A percentile compares a stretch with the other conserved stretches of the same genome.
These are phyloP conservation scores for Phytophthora hybrid DNA, from an alignment of 352 stramenopile genomes.

Conservation along the genomic window DNA sequence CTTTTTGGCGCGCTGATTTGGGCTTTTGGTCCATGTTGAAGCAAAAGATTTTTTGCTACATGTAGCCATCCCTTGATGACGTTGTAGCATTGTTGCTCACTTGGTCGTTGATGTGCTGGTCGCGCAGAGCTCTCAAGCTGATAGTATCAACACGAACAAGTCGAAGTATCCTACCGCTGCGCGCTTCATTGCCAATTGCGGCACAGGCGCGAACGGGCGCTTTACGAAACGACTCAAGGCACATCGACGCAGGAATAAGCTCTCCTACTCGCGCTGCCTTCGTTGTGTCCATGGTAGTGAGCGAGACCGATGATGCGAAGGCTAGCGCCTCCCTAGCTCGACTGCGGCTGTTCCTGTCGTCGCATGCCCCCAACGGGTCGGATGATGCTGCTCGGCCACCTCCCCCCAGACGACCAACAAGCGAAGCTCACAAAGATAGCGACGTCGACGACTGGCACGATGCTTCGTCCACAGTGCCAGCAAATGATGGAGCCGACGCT, in stretches of 20 bases:
- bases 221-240: constrained; percentile 29
- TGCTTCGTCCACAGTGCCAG: background rate
- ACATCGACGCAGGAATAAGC: constrained; percentile 23
- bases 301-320: constrained; percentile 31
- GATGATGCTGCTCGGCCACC: constrained; percentile 8
- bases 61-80: background rate
- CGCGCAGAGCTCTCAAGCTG: no score
- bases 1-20: constrained; percentile 5
- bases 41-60: constrained; percentile 8
- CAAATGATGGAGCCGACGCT: background rate
- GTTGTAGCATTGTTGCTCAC: constrained; percentile 3
- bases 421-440: background rate
- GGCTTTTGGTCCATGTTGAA: constrained; percentile 12
- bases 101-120: background rate
- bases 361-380: constrained; percentile 40
- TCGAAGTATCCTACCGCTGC: no score
- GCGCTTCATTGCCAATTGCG: background rate
- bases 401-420: constrained; percentile 9
- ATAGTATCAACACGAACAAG: no score
- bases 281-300: constrained; percentile 21
- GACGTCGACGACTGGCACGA: constrained; percentile 8
- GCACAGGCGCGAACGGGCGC: constrained; percentile 5
- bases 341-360: constrained; percentile 48
- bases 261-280: background rate
- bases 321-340: constrained; percentile 41